A percentile compares a stretch with the other conserved stretches of the same genome.
phyloP scores from a whole-genome alignment of 2,329 filamentous ascomycete genomes.

The Diaporthe vexans region DNA sequence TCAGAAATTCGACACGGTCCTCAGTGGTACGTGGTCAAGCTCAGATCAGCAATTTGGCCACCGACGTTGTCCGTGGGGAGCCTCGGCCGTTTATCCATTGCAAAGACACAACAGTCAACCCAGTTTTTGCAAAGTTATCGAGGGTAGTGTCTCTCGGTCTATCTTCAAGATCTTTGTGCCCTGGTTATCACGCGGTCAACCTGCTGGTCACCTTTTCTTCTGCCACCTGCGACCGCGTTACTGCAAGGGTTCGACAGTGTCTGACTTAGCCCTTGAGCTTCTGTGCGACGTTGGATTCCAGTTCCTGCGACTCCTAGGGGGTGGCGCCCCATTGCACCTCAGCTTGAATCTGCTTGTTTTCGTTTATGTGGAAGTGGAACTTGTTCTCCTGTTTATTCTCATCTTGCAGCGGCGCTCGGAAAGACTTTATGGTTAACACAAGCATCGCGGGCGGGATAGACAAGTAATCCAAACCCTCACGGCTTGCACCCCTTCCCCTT shows the following conservation, averaged over 20 bases:
- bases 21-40: slow-evolving; percentile 1
- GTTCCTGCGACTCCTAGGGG: neutral
- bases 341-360: neutral
- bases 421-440: neutral
- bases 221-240: neutral
- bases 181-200: neutral
- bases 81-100: neutral
- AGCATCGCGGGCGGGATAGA: slow-evolving; percentile 11
- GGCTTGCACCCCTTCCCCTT: neutral
- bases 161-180: neutral
- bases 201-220: neutral
- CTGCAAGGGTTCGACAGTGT: slow-evolving; percentile 38
- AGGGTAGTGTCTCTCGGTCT: slow-evolving; percentile 17
- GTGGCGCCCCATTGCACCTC: neutral
- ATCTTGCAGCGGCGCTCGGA: slow-evolving; percentile 15
- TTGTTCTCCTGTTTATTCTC: neutral
- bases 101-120: neutral
- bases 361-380: neutral
- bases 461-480: slow-evolving; percentile 18
- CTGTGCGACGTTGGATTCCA: neutral
- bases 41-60: neutral
- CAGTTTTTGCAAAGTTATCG: neutral
- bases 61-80: neutral
- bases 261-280: neutral
- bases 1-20: neutral